A percentile compares a stretch with the other conserved stretches of the same genome.
These are phyloP conservation scores for Isatis lusitanica DNA, from an alignment of 441 rosid genomes.

Conservation along the genomic window DNA sequence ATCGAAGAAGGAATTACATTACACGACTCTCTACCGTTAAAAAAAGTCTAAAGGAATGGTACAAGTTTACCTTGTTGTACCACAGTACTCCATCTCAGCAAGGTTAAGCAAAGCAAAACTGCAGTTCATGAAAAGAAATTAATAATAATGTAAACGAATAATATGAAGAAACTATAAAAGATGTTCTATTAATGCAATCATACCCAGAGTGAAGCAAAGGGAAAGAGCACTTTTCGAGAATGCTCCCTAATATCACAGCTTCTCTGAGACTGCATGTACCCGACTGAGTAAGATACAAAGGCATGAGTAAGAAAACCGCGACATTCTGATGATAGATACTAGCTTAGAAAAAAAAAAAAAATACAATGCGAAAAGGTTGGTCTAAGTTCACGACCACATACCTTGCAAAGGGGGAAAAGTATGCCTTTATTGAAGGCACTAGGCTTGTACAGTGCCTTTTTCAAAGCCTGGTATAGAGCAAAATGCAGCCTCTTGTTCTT, in stretches of 20 bases:
- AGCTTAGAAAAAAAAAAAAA: background rate
- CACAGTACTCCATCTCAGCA: slow-evolving; percentile 90
- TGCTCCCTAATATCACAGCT: slow-evolving; percentile 90
- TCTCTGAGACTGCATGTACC: slow-evolving; percentile 90
- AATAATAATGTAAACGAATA: background rate
- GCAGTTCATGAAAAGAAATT: slow-evolving; percentile 39
- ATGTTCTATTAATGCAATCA: background rate
- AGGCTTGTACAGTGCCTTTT: slow-evolving; percentile 79
- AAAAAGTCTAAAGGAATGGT: background rate
- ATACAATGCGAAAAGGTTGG: background rate
- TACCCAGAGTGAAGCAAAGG: slow-evolving; percentile 85
- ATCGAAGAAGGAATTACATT: background rate
- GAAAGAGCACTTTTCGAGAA: slow-evolving; percentile 74
- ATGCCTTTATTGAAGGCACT: slow-evolving; percentile 93
- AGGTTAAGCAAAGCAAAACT: slow-evolving; percentile 78
- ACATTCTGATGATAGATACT: background rate
- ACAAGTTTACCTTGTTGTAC: slow-evolving; percentile 76
- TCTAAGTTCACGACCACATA: slow-evolving; percentile 15
- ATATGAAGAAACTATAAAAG: background rate
- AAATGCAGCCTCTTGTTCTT: slow-evolving; percentile 83
- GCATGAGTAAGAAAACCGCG: background rate
- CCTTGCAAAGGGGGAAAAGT: slow-evolving; percentile 85
- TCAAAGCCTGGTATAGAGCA: slow-evolving; percentile 75
- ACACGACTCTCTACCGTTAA: background rate
- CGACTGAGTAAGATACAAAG: slow-evolving; percentile 51